Percentiles rank a stretch among this genome's conserved stretches.
Conservation (phyloP, 108 stramenopile species). For the Cylindrotheca fusiformis region DNA sequence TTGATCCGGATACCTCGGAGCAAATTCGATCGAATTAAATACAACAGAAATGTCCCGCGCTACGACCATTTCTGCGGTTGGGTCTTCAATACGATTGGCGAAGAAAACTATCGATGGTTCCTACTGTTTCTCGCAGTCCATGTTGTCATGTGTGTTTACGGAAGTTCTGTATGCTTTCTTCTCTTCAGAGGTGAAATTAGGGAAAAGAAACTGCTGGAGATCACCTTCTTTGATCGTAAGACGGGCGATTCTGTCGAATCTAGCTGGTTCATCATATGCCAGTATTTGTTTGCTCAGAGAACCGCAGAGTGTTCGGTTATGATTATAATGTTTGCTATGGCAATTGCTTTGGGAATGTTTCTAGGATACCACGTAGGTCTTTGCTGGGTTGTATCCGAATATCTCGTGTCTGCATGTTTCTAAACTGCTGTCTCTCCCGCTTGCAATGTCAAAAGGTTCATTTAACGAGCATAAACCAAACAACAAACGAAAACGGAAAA, state of each 20-base stretch:
- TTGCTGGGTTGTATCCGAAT: neutral
- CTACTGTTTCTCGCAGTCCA: conserved; percentile 74
- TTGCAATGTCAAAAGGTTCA: conserved; percentile 13
- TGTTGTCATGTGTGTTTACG: conserved; percentile 79
- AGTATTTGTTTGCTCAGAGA: conserved; percentile 59
- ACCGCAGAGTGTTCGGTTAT: conserved; percentile 29
- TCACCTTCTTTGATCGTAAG: conserved; percentile 62
- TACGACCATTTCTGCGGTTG: conserved; percentile 94
- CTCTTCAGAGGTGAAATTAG: conserved; percentile 54
- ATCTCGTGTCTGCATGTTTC: neutral
- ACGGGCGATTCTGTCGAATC: conserved; percentile 64
- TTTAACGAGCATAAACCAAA: conserved; percentile 59
- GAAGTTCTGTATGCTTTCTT: conserved; percentile 29
- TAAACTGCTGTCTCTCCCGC: neutral
- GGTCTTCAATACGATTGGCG: conserved; percentile 83
- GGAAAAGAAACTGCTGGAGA: conserved; percentile 56
- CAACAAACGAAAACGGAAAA: conserved; percentile 87
- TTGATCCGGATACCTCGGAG: conserved; percentile 70
- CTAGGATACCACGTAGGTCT: conserved; percentile 49
- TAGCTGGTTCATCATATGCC: conserved; percentile 45
- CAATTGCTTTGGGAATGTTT: conserved; percentile 52
- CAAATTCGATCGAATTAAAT: conserved; percentile 79
- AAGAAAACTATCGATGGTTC: conserved; percentile 90
- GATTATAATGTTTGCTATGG: conserved; percentile 60
- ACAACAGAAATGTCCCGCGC: conserved; percentile 55